Base-by-base conservation (phyloP, 495 filamentous ascomycete species). In the Hypoxylon rickii region DNA sequence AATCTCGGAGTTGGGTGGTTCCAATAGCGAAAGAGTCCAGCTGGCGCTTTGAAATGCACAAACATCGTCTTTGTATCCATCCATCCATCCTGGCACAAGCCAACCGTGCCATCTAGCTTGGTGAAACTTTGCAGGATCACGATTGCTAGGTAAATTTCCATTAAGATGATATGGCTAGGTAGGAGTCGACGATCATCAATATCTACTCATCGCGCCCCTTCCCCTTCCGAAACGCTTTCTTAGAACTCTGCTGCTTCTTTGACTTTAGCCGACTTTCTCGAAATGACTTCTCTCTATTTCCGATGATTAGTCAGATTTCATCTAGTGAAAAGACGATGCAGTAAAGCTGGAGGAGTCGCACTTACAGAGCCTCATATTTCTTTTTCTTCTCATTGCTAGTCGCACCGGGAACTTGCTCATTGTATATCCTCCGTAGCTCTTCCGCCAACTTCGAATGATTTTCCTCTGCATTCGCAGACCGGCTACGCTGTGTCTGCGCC, bases 211-310 rank as follows among this genome's bases (percentile, higher is more conserved):
- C 54, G 6, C 24, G 8, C 13, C 40, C 51, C 8, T 26, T 47
- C 15, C 81, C 76, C 69, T 79, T 81, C 17, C 92, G 81, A 51
- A 75, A 79, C 18, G 78, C 79, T 71, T 97, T 97, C 75, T 97
- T 97, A 41, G 76, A 82, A 60, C 87, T 85, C 43, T 88, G 88
- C 20, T 76, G 59, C 73, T 95, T 96, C 73, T 97, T 97, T 12
- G 65, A 70, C 65, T 77, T 84, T 29, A 96, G 55, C 44, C 91
- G 76, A n/a, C 73, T 67, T 53, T 90, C 83, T 49, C 87, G 89
- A 47, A 86, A 87, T 15, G 81, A 77, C 44, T 85, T 86, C 71
- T 89, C 79, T 53, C 91, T 96, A 51, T 49, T 16, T 43, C 15
- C 41, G n/a, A 8, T 21, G 7, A 21, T 55, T n/a, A 55, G 37